A percentile compares a stretch with the other conserved stretches of the same genome.
Evolutionary conservation across 2,329 filamentous ascomycete species (phyloP).

Genomic region (Pyrenophora seminiperda): DNA sequence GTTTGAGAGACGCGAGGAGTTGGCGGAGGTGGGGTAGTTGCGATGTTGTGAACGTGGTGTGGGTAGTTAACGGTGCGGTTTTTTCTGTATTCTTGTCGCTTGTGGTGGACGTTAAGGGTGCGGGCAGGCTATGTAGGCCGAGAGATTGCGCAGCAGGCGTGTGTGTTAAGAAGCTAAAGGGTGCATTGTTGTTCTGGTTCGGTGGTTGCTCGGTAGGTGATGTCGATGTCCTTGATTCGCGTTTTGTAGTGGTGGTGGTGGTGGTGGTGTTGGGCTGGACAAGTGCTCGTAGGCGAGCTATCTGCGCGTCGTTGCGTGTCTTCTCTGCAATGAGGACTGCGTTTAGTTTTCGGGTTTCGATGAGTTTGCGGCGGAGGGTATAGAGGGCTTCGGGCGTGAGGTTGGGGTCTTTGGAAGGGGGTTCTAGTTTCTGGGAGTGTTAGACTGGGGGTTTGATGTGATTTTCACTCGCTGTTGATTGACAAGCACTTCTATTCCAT

Average conservation of each 20-base stretch:
- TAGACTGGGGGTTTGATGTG: too few species aligned
- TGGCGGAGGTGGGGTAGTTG: conserved; percentile 80
- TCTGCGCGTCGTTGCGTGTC: conserved; percentile 71
- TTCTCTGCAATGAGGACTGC: conserved; percentile 71
- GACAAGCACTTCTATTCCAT: not conserved
- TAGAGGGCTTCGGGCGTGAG: conserved; percentile 72
- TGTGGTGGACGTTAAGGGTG: conserved; percentile 6
- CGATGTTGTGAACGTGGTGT: conserved; percentile 76
- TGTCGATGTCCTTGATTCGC: conserved; percentile 27
- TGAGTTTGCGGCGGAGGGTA: conserved; percentile 72
- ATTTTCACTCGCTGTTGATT: not conserved
- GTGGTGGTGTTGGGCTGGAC: conserved; percentile 41
- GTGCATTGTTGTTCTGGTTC: conserved; percentile 1
- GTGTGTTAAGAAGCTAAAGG: conserved; percentile 63
- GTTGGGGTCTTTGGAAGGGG: conserved; percentile 35
- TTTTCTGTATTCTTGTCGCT: conserved; percentile 13
- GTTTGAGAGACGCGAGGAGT: conserved; percentile 69
- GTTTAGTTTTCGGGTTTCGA: conserved; percentile 79
- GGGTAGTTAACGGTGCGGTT: conserved; percentile 65
- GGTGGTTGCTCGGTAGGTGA: conserved; percentile 13
- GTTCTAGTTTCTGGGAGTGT: conserved; percentile 30
- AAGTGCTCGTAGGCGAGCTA: conserved; percentile 67
- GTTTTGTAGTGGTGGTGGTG: conserved; percentile 15
- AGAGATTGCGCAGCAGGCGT: conserved; percentile 54
- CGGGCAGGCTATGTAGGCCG: conserved; percentile 49